phyloP scores from a whole-genome alignment of 306 rosid genomes.

The Myrica gale region DNA sequence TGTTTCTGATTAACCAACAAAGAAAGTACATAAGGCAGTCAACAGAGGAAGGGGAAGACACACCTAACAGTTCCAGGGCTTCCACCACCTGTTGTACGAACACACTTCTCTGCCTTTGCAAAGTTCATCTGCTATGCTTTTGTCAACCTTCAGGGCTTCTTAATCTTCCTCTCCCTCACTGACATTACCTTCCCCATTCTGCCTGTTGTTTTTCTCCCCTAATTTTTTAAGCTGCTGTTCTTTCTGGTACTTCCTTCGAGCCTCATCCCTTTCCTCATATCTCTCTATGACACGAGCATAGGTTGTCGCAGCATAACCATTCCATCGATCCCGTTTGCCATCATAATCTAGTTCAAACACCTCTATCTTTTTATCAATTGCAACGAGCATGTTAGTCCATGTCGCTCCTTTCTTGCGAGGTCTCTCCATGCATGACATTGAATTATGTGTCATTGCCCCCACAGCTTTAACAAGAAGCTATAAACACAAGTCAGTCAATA shows the following conservation, averaged over 20 bases:
- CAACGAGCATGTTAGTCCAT: conserved; percentile 55
- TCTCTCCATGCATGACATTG: conserved; percentile 54
- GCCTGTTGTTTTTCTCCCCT: conserved; percentile 47
- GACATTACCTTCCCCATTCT: conserved; percentile 35
- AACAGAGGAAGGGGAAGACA: no score
- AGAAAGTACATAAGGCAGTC: not conserved
- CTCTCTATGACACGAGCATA: conserved; percentile 53
- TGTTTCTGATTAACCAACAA: not conserved
- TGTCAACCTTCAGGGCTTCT: conserved; percentile 75
- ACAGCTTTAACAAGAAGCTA: no score
- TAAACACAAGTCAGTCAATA: no score
- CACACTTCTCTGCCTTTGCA: conserved; percentile 77
- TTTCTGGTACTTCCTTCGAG: conserved; percentile 48
- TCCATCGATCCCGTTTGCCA: conserved; percentile 64
- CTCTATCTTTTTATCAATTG: conserved; percentile 64
- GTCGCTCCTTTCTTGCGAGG: conserved; percentile 52
- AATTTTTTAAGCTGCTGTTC: conserved; percentile 52
- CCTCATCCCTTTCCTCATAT: conserved; percentile 60
- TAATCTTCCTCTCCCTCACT: conserved; percentile 55
- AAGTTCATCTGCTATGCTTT: conserved; percentile 74
- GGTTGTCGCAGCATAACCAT: conserved; percentile 60
- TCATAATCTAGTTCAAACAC: conserved; percentile 61
- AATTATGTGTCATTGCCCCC: conserved; percentile 58
- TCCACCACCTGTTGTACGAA: conserved; percentile 73
- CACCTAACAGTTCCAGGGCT: conserved; percentile 75